Percentiles rank a stretch among this genome's conserved stretches.
These are phyloP conservation scores for Iris macrosiphon DNA, from an alignment of 106 monocot genomes.

Conservation along the genomic window DNA sequence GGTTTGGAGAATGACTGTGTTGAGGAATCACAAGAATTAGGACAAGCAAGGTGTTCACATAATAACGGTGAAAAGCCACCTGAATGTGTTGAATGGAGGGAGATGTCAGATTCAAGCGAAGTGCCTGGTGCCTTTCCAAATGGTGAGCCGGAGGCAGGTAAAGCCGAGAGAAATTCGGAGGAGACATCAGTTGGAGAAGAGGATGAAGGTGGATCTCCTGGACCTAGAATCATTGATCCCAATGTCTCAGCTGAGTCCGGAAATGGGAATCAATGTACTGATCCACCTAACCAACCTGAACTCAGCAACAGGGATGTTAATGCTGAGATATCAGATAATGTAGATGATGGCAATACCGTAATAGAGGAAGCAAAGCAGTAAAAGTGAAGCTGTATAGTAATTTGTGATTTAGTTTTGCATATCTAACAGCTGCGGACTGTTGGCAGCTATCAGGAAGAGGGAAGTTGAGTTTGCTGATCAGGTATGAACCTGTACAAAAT, in stretches of 20 bases:
- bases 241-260: not conserved
- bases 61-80: slow-evolving; percentile 31
- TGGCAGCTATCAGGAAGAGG: too few species aligned
- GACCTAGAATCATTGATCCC: not conserved
- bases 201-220: not conserved
- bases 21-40: slow-evolving; percentile 1
- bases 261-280: not conserved
- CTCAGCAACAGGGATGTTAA: not conserved
- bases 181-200: not conserved
- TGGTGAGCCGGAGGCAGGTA: slow-evolving; percentile 12
- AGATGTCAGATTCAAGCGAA: slow-evolving; percentile 31
- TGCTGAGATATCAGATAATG: not conserved
- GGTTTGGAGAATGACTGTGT: slow-evolving; percentile 31
- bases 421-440: too few species aligned
- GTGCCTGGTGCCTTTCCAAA: slow-evolving; percentile 15
- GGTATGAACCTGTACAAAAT: too few species aligned
- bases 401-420: too few species aligned
- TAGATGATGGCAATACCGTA: too few species aligned
- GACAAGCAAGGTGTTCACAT: not conserved
- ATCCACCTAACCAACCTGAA: not conserved
- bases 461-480: too few species aligned
- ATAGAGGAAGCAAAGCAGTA: too few species aligned
- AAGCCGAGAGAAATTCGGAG: not conserved
- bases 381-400: too few species aligned
- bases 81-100: slow-evolving; percentile 82